phyloP scores from a whole-genome alignment of 2,329 filamentous ascomycete genomes.

The Fusarium sambucinum region DNA sequence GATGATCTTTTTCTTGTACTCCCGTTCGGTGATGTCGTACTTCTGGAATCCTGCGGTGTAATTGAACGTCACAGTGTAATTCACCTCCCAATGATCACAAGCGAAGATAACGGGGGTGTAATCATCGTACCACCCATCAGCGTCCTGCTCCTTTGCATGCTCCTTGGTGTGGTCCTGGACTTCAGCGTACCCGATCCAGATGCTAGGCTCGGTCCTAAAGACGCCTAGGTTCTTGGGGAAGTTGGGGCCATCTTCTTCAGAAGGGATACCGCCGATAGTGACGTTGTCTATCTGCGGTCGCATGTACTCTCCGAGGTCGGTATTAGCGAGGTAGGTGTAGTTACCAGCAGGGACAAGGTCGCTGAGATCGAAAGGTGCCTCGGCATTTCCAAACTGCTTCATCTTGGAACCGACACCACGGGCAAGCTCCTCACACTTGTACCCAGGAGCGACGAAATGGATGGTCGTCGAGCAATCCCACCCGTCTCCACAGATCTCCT shows the following conservation, averaged over 20 bases:
- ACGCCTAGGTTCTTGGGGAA: constrained; percentile 36
- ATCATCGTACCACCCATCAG: constrained; percentile 27
- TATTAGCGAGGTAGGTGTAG: constrained; percentile 28
- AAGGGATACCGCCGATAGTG: neutral
- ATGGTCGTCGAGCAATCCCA: constrained; percentile 44
- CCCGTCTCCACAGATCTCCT: constrained; percentile 27
- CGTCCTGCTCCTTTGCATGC: neutral
- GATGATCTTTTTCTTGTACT: constrained; percentile 38
- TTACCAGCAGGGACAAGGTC: constrained; percentile 27
- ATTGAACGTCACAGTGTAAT: constrained; percentile 35
- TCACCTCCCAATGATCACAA: constrained; percentile 43
- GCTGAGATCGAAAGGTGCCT: constrained; percentile 35
- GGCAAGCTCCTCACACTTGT: constrained; percentile 39
- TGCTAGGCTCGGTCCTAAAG: constrained; percentile 31
- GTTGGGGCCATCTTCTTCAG: neutral
- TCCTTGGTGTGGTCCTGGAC: constrained; percentile 15
- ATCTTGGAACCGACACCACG: constrained; percentile 6
- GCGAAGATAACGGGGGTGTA: constrained; percentile 34
- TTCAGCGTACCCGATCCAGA: constrained; percentile 39
- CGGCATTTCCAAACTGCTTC: constrained; percentile 8
- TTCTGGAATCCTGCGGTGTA: constrained; percentile 34
- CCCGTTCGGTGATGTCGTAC: constrained; percentile 18
- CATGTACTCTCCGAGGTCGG: constrained; percentile 34
- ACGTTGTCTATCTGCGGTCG: constrained; percentile 26
- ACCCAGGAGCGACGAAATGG: constrained; percentile 40